These are phyloP conservation scores for Penicillium desertorum DNA, from an alignment of 495 filamentous ascomycete species.

Conservation along the genomic window DNA sequence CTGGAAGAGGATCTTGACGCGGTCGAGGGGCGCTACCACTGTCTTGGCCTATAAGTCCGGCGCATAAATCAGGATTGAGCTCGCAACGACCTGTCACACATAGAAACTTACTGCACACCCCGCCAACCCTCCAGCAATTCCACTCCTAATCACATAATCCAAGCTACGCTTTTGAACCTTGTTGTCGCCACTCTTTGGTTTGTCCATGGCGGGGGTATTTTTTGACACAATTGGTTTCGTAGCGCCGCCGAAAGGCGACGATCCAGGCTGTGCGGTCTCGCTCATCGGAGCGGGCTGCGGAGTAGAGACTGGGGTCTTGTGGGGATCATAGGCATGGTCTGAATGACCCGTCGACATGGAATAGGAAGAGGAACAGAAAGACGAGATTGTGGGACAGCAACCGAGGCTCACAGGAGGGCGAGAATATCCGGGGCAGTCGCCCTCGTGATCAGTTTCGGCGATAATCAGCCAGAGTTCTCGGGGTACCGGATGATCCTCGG, in stretches of 20 bases:
- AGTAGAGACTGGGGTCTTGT: constrained; percentile 19
- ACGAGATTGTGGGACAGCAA: constrained; percentile 13
- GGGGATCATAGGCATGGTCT: constrained; percentile 31
- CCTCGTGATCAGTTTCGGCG: constrained; percentile 35
- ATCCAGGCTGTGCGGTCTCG: constrained; percentile 31
- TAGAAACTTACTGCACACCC: constrained; percentile 71
- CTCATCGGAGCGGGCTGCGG: constrained; percentile 38
- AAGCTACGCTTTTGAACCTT: constrained; percentile 66
- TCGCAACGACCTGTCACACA: neutral
- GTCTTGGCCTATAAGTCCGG: constrained; percentile 76
- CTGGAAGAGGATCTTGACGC: constrained; percentile 98
- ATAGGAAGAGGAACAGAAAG: constrained; percentile 16
- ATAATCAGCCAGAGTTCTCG: constrained; percentile 29
- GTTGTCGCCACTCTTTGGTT: constrained; percentile 22
- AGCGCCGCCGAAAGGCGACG: constrained; percentile 27
- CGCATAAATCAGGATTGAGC: constrained; percentile 9
- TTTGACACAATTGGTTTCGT: constrained; percentile 8
- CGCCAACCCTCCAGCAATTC: constrained; percentile 82
- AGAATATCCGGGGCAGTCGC: constrained; percentile 25
- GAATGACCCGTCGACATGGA: constrained; percentile 35
- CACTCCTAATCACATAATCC: constrained; percentile 79
- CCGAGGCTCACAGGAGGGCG: constrained; percentile 20
- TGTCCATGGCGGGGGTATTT: constrained; percentile 11
- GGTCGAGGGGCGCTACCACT: constrained; percentile 89
- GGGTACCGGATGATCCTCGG: constrained; percentile 36